Evolutionary conservation across 495 filamentous ascomycete genomes (phyloP).

Genomic region (Pyrenula massariospora): DNA sequence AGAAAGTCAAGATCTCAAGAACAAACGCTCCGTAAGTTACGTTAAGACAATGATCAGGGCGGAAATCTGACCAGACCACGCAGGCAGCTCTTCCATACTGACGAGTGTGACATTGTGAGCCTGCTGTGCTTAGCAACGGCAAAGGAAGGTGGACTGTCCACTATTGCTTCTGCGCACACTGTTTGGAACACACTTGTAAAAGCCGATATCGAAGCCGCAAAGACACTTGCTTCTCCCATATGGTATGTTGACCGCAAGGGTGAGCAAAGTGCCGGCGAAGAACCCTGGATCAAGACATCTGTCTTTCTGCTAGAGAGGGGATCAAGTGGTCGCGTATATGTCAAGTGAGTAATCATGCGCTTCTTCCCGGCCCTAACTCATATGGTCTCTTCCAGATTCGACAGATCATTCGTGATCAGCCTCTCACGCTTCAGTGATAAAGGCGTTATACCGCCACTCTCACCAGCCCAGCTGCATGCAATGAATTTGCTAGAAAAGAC

Average conservation of each 20-base stretch:
- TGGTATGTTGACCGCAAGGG: constrained; percentile 96
- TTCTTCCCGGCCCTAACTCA: background rate
- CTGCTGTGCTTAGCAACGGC: constrained; percentile 72
- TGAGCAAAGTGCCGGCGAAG: constrained; percentile 60
- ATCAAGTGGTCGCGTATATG: constrained; percentile 39
- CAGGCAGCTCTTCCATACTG: constrained; percentile 69
- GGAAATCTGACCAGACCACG: constrained; percentile 1
- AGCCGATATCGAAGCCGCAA: constrained; percentile 67
- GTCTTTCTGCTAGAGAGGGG: constrained; percentile 62
- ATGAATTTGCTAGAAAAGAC: constrained; percentile 54
- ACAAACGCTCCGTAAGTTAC: constrained; percentile 62
- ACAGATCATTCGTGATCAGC: constrained; percentile 66
- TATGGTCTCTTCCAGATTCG: constrained; percentile 42
- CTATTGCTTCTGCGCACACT: constrained; percentile 66
- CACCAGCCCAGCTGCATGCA: constrained; percentile 49
- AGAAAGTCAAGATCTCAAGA: constrained; percentile 77
- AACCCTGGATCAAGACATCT: constrained; percentile 60
- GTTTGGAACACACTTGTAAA: constrained; percentile 70
- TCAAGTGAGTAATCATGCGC: constrained; percentile 25
- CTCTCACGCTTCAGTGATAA: constrained; percentile 51
- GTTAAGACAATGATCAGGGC: background rate
- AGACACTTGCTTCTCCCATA: constrained; percentile 59
- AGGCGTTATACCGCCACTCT: constrained; percentile 56
- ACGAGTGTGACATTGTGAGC: constrained; percentile 74
- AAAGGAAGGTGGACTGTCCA: constrained; percentile 71